Percentiles rank a stretch among this genome's conserved stretches.
These are phyloP conservation scores for Ophiostoma pallidulum DNA, from an alignment of 2,329 filamentous ascomycete species.

Conservation along the genomic window DNA sequence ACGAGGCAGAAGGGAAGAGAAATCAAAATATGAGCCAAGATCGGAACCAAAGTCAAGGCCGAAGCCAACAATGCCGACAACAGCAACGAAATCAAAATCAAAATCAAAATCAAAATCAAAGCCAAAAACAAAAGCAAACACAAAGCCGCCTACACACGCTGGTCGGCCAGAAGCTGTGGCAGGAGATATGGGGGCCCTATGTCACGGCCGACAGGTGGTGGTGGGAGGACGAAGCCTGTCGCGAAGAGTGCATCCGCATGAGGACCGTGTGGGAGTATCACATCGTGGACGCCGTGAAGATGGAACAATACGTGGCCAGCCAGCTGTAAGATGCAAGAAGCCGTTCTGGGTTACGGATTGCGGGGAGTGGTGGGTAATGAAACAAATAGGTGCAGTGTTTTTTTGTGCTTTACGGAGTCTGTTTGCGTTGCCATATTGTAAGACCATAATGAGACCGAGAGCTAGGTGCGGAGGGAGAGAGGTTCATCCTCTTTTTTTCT, in stretches of 20 bases:
- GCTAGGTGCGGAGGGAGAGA: too few relatives aligned
- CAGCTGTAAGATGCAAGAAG: background rate
- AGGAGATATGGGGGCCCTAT: conserved; percentile 48
- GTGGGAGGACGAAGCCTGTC: conserved; percentile 49
- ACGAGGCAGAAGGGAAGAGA: too few relatives aligned
- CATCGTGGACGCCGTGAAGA: conserved; percentile 46
- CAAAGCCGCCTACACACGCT: conserved; percentile 37
- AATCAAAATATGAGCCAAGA: background rate
- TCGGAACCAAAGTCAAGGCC: conserved; percentile 2
- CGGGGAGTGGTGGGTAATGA: too few relatives aligned
- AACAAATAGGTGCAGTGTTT: too few relatives aligned
- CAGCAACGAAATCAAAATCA: background rate
- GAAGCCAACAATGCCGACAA: too few relatives aligned
- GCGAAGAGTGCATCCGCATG: conserved; percentile 44
- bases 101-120: too few relatives aligned
- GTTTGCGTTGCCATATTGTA: too few relatives aligned
- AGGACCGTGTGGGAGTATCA: conserved; percentile 52
- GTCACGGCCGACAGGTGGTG: conserved; percentile 46
- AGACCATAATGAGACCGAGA: too few relatives aligned
- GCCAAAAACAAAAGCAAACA: conserved; percentile 15
- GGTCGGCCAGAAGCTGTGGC: conserved; percentile 50
- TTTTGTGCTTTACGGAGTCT: background rate
- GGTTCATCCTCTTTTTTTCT: too few relatives aligned
- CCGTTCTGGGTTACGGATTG: too few relatives aligned
- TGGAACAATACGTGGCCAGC: background rate